Percentiles rank a stretch among this genome's conserved stretches.
Evolutionary conservation across 139 green algal genomes (phyloP).

Genomic region (Dunaliella sp.): DNA sequence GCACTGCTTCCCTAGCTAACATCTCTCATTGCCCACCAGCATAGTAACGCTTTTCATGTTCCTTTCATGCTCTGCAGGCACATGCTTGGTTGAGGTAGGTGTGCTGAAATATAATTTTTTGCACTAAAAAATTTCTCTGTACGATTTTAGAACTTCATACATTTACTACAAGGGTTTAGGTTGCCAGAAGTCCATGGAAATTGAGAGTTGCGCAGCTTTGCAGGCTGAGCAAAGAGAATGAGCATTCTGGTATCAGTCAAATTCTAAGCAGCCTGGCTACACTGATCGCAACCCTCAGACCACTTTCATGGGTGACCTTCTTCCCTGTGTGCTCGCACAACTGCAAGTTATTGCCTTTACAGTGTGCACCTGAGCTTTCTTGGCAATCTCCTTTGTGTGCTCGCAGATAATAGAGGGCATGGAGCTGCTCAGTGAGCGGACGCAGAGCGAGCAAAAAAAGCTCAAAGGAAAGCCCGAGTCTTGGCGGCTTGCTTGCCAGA

Average conservation of each 20-base stretch:
- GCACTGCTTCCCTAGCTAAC: no score
- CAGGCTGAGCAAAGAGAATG: background rate
- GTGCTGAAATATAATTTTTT: background rate
- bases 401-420: slow-evolving; percentile 44
- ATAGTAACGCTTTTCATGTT: no score
- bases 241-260: background rate
- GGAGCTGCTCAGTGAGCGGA: slow-evolving; percentile 53
- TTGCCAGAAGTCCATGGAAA: background rate
- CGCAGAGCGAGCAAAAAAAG: slow-evolving; percentile 49
- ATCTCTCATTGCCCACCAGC: no score
- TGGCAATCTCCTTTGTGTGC: background rate
- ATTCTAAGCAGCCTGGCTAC: background rate
- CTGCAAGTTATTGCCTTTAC: background rate
- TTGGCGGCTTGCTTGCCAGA: slow-evolving; percentile 63
- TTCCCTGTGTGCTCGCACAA: background rate
- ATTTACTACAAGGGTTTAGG: background rate
- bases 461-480: slow-evolving; percentile 50
- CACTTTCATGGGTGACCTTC: background rate
- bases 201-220: background rate
- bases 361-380: background rate
- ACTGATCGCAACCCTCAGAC: no score
- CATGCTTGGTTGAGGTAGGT: slow-evolving; percentile 28
- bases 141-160: background rate
- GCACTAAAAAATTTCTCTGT: background rate
- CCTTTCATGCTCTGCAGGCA: no score